A percentile compares a stretch with the other conserved stretches of the same genome.
Evolutionary conservation across 176 grass and related monocot genomes (phyloP).

Genomic region (Avena insularis): DNA sequence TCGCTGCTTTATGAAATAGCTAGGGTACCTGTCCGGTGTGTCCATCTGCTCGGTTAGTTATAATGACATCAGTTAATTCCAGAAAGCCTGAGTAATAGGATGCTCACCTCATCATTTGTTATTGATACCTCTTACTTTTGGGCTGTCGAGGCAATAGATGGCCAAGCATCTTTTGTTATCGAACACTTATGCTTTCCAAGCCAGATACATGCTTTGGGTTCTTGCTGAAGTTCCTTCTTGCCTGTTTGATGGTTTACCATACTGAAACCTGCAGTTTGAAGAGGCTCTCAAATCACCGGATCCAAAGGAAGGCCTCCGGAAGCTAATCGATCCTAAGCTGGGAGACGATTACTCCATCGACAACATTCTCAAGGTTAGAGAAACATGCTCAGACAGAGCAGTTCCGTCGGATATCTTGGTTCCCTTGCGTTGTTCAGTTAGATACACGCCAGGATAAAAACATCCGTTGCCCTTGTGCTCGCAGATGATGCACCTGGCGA

Average conservation of each 20-base stretch:
- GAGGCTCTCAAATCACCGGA: slow-evolving; percentile 57
- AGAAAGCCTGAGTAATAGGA: background rate
- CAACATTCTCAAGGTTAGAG: slow-evolving; percentile 62
- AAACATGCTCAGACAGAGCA: background rate
- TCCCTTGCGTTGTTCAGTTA: background rate
- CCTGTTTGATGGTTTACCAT: slow-evolving; percentile 12
- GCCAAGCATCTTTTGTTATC: background rate
- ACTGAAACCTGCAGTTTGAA: slow-evolving; percentile 66
- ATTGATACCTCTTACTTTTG: background rate
- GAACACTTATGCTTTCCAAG: background rate
- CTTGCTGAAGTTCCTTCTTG: background rate
- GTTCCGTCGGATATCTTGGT: background rate
- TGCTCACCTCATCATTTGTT: background rate
- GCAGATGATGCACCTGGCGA: slow-evolving; percentile 80
- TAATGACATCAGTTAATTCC: background rate
- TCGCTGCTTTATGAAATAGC: background rate
- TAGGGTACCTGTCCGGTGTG: background rate
- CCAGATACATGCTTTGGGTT: background rate
- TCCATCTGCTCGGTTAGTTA: background rate
- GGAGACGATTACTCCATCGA: slow-evolving; percentile 75
- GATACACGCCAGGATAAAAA: background rate
- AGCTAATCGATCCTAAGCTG: slow-evolving; percentile 67
- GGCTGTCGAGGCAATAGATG: background rate
- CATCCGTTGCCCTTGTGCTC: background rate
- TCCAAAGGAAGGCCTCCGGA: slow-evolving; percentile 65